Conservation (phyloP, 345 rosid species). For the Durio zibethinus region DNA sequence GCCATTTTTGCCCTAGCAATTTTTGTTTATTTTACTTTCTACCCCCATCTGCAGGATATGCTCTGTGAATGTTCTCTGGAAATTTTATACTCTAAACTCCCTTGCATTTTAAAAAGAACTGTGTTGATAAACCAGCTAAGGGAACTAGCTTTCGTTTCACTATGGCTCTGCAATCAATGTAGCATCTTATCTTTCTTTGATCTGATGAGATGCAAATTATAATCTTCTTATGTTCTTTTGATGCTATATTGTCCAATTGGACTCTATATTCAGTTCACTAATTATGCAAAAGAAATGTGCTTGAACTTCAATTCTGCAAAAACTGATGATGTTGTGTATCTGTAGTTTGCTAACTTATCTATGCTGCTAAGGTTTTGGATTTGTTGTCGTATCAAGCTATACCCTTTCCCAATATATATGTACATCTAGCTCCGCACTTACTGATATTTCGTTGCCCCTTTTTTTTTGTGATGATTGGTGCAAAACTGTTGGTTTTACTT, state of each 20-base stretch:
- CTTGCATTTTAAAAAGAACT: neutral
- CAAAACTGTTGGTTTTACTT: neutral
- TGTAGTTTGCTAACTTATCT: neutral
- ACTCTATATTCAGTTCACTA: neutral
- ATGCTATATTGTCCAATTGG: neutral
- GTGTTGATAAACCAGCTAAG: neutral
- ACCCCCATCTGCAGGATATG: neutral
- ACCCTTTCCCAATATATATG: neutral
- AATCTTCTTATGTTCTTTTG: neutral
- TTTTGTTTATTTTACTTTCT: neutral
- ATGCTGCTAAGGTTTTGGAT: neutral
- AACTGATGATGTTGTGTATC: neutral
- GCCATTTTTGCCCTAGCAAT: neutral
- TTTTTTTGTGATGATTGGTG: neutral
- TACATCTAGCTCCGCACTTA: too few relatives aligned
- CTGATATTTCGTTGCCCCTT: neutral
- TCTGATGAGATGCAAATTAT: neutral
- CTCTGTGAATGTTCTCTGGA: neutral
- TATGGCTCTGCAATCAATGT: neutral
- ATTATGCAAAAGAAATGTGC: neutral
- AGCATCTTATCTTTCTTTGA: neutral
- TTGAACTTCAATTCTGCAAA: neutral
- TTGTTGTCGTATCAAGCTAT: neutral
- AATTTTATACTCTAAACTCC: neutral
- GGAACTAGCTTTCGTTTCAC: neutral